Base-by-base conservation (phyloP, 257 asterid genomes). In the Scutellaria barbata region DNA sequence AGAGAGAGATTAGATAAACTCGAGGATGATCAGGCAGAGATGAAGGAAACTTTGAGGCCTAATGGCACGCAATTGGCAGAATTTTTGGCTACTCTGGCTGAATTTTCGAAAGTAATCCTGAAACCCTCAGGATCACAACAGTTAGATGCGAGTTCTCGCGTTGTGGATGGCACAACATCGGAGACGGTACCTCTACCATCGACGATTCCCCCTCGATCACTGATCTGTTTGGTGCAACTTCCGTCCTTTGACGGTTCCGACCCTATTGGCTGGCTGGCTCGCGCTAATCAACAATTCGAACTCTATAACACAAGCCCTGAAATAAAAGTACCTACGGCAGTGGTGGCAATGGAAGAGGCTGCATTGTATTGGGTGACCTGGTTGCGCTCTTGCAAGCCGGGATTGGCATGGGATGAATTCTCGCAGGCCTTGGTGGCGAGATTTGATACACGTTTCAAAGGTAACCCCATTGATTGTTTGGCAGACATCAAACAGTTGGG, bases 391-490 rank as follows among this genome's bases (percentile, higher is more conserved):
- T n/a, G n/a, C 51, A 8, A 46, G 51, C 51, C 51, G n/a, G 5
- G 51, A 11, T 39, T 30, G 14, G 6, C 45, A 18, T 9, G 64
- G 51, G 16, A 11, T 46, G 51, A 46, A 11, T 46, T 46, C n/a
- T 46, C 16, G 51, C 51, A 20, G 25, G 25, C 25, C 1, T 20
- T 20, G 1, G 25, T 20, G 25, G 25, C 25, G 25, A 20, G 25
- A 33, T 57, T 57, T n/a, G 43, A 57, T n/a, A 57, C 64, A 1
- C 64, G 64, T 10, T 57, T 33, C 64, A 57, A 57, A 57, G 64
- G 64, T 39, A 18, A 16, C 6, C 45, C 42, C 10, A 10, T 57
- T 57, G 64, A 30, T 2, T 45, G 17, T 4, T 57, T 13, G 45
- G 43, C 43, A n/a, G 64, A 30, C 45, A 40, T 20, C 25, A 20